phyloP scores from a whole-genome alignment of 345 rosid species.

The Erodium maritimum region DNA sequence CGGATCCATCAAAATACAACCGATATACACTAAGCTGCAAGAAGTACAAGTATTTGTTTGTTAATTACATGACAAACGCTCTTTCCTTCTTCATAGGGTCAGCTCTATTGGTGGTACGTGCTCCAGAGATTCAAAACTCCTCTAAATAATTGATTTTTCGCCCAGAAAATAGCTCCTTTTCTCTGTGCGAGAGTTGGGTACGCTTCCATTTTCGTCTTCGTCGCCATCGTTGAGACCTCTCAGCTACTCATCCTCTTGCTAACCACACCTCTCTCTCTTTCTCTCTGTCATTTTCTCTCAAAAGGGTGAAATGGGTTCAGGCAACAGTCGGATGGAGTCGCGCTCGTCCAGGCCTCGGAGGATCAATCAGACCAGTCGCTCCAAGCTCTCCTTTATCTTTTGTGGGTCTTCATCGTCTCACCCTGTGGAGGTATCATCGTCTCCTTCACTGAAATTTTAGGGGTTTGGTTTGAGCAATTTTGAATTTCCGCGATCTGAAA shows the following conservation, averaged over 20 bases:
- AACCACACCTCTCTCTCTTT: not conserved
- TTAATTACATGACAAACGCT: no score
- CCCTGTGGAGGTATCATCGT: constrained; percentile 25
- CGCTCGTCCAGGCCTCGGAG: constrained; percentile 19
- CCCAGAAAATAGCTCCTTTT: no score
- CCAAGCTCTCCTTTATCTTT: constrained; percentile 24
- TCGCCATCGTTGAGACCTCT: not conserved
- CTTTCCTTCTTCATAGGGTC: no score
- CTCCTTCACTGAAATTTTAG: not conserved
- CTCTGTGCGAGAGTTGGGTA: not conserved
- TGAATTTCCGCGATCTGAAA: not conserved
- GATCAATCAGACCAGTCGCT: constrained; percentile 17
- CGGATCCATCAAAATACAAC: no score
- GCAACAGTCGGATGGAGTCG: constrained; percentile 32
- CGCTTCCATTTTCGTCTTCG: not conserved
- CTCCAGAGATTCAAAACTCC: no score
- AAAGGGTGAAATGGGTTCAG: constrained; percentile 33
- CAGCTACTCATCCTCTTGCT: not conserved
- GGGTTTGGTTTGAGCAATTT: not conserved
- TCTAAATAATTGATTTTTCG: no score
- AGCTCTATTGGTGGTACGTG: no score
- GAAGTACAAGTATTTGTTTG: no score
- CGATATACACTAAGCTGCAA: no score
- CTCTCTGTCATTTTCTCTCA: not conserved
- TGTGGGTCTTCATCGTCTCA: constrained; percentile 45